Evolutionary conservation across 2,329 filamentous ascomycete species (phyloP), one percentile per base, ranked within the genome.

Genomic region (Blastomyces percursus): DNA sequence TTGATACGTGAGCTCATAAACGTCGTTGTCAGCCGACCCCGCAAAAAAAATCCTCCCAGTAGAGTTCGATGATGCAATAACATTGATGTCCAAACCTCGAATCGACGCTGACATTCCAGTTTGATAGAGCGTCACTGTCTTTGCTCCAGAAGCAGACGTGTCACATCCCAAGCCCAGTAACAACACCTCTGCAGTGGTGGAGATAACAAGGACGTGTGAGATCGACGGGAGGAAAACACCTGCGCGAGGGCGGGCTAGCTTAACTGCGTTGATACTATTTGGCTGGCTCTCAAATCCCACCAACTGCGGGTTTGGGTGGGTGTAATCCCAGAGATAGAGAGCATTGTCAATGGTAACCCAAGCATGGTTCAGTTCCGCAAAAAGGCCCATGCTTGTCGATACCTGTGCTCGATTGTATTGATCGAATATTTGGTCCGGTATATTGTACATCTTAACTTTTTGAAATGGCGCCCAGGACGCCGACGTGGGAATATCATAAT

Each of bases 241-340:
- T 0, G 86, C 80, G 68, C 92, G 90, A 8, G 94, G 94, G 59
- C 86, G 85, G 14, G 95, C 88, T 56, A 99, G 83, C 68, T 90
- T 91, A 52, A 99, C 89, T n/a, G 90, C 86, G 51, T 91, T 91
- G 69, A 99, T 97, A 67, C 86, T 90, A 73, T 95, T 86, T 7
- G 86, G 81, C 74, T 93, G 89, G 68, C 96, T 91, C 73, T 97
- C 93, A 71, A 90, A 96, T 21, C 93, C 93, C 67, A 96, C 88
- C 51, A 96, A 81, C 72, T 96, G 90, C 5, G 93, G 91, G 68
- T 93, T 90, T n/a, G 90, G 86, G 72, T 91, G 84, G 7, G 91
- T 96, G 74, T 96, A 99, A 76, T 99, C 93, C 95, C 95, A 99
- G 19, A 99, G 81, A 73, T 96, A 99, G 54, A 99, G 81, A 65